phyloP scores from a whole-genome alignment of 1,284 basidiomycete species.

The Rhodotorula sp. region DNA sequence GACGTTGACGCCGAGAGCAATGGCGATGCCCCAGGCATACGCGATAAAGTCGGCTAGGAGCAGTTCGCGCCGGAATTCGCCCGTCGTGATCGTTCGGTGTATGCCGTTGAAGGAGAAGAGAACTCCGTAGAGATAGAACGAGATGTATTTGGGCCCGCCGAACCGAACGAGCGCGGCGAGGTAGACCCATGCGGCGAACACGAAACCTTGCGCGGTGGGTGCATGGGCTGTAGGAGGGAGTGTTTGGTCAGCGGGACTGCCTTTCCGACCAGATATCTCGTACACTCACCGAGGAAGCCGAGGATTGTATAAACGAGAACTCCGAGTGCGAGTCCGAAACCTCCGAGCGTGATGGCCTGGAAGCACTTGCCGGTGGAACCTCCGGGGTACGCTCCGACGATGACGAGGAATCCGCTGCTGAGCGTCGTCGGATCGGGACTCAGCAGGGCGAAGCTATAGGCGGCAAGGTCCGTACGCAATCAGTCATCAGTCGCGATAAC shows the following conservation, averaged over 20 bases:
- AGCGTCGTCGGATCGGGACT: slow-evolving; percentile 8
- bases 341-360: slow-evolving; percentile 22
- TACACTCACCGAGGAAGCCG: slow-evolving; percentile 18
- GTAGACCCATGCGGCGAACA: slow-evolving; percentile 35
- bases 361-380: slow-evolving; percentile 27
- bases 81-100: slow-evolving; percentile 18
- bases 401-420: slow-evolving; percentile 26
- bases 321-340: slow-evolving; percentile 14
- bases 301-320: slow-evolving; percentile 24
- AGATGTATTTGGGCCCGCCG: slow-evolving; percentile 20
- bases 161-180: slow-evolving; percentile 28
- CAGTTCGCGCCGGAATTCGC: slow-evolving; percentile 15
- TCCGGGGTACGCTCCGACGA: slow-evolving; percentile 31
- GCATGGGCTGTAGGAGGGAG: slow-evolving; percentile 8
- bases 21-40: slow-evolving; percentile 34
- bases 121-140: slow-evolving; percentile 36
- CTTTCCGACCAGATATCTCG: not conserved
- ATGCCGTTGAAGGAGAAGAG: slow-evolving; percentile 37
- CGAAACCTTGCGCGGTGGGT: slow-evolving; percentile 33
- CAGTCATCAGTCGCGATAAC: not conserved
- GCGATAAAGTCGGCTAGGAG: slow-evolving; percentile 28
- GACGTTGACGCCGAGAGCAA: slow-evolving; percentile 29
- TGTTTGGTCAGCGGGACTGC: not conserved
- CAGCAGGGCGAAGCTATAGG: slow-evolving; percentile 14
- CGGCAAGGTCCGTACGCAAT: no score